Evolutionary conservation across 164 flowering plant genomes (phyloP).

Genomic region (Taxillus chinensis): DNA sequence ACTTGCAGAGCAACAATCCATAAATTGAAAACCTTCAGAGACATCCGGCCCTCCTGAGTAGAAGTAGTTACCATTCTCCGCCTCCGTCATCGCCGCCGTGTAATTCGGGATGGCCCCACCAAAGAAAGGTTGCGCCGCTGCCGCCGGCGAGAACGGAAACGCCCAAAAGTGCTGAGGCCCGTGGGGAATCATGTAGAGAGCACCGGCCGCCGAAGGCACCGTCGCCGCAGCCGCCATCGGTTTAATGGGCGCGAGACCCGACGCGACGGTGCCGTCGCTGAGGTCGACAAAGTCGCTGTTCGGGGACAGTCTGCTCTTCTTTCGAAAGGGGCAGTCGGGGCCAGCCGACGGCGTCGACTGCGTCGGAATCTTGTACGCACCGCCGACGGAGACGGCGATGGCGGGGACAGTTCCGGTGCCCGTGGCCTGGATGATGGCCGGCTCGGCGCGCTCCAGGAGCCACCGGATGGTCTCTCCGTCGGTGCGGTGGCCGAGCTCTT

Average conservation of each 20-base stretch:
- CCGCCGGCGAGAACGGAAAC: not conserved
- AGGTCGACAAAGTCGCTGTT: slow-evolving; percentile 18
- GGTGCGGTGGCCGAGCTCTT: slow-evolving; percentile 37
- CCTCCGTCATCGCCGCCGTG: slow-evolving; percentile 13
- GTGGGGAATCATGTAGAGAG: not conserved
- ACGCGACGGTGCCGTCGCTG: not conserved
- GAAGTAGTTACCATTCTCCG: too few species aligned
- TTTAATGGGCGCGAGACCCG: not conserved
- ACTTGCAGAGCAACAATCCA: too few species aligned
- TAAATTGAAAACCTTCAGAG: too few species aligned
- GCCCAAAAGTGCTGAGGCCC: not conserved
- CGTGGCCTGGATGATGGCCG: slow-evolving; percentile 37
- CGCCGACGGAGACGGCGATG: slow-evolving; percentile 43
- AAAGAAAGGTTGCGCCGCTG: slow-evolving; percentile 13
- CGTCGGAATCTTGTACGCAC: slow-evolving; percentile 39
- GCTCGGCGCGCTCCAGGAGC: slow-evolving; percentile 38
- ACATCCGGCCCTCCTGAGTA: too few species aligned
- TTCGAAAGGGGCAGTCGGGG: not conserved
- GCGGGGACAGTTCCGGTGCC: slow-evolving; percentile 48
- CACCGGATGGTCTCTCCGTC: slow-evolving; percentile 49
- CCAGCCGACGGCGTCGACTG: slow-evolving; percentile 12
- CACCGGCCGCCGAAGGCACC: not conserved
- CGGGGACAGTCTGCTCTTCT: slow-evolving; percentile 10
- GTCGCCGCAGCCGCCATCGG: not conserved
- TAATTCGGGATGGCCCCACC: slow-evolving; percentile 10